Conservation (phyloP, 257 asterid species). For the Cordia subcordata region DNA sequence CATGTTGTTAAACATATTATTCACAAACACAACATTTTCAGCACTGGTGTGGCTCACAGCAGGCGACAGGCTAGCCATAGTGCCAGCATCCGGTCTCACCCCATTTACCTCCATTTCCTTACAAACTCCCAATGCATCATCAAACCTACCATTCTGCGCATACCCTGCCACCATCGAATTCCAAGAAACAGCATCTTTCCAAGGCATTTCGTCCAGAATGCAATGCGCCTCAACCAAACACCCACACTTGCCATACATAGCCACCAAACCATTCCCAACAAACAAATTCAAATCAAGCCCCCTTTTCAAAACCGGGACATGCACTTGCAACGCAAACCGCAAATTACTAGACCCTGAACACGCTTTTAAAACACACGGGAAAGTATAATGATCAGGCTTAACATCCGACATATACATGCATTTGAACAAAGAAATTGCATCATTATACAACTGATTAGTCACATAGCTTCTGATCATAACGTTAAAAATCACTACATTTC, state of each 20-base stretch:
- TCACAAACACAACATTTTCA: constrained; percentile 59
- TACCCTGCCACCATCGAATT: constrained; percentile 75
- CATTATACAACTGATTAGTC: constrained; percentile 45
- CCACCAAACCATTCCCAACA: constrained; percentile 70
- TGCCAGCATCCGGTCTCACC: constrained; percentile 60
- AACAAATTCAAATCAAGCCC: constrained; percentile 56
- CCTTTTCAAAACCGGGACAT: constrained; percentile 50
- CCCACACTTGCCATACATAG: constrained; percentile 91
- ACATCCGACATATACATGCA: constrained; percentile 36
- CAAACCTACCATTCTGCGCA: constrained; percentile 62
- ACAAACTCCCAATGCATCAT: constrained; percentile 68
- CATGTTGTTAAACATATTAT: constrained; percentile 57
- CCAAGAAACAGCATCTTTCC: constrained; percentile 75
- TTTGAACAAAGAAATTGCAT: constrained; percentile 56
- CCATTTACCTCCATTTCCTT: constrained; percentile 58
- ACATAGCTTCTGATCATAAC: constrained; percentile 85
- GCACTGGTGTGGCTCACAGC: constrained; percentile 58
- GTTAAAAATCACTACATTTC: constrained; percentile 52
- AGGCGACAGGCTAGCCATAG: constrained; percentile 91
- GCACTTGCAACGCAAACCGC: constrained; percentile 59
- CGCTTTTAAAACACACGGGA: constrained; percentile 79
- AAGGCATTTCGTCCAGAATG: constrained; percentile 58
- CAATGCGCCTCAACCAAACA: constrained; percentile 49
- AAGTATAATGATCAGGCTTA: constrained; percentile 68
- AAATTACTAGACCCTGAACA: constrained; percentile 52